A percentile compares a stretch with the other conserved stretches of the same genome.
Conservation (phyloP, 1,284 basidiomycete species). For the Ustilago tritici region DNA sequence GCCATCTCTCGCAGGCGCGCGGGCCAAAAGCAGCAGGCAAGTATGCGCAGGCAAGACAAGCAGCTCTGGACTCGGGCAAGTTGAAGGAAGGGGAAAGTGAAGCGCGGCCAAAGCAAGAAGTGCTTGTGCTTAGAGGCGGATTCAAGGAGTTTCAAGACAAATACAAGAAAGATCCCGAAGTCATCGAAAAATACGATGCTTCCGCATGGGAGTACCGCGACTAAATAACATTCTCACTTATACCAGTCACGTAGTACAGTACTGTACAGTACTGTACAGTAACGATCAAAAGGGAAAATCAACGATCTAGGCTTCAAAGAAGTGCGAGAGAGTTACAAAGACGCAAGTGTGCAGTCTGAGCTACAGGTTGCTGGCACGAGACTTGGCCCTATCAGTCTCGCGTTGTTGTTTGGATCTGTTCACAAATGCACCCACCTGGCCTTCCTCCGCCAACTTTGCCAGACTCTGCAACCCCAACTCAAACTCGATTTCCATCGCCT, state of each 20-base stretch:
- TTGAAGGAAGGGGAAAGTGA: slow-evolving; percentile 8
- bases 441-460: slow-evolving; percentile 31
- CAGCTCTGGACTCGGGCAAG: slow-evolving; percentile 31
- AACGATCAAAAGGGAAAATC: no score
- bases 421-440: slow-evolving; percentile 39
- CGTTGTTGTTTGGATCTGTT: slow-evolving; percentile 28
- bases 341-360: not conserved
- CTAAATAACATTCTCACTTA: slow-evolving; percentile 8
- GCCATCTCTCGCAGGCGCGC: slow-evolving; percentile 67
- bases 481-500: slow-evolving; percentile 43
- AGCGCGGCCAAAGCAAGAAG: slow-evolving; percentile 52
- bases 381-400: slow-evolving; percentile 24
- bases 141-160: slow-evolving; percentile 66
- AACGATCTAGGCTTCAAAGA: no score
- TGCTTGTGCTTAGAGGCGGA: slow-evolving; percentile 69
- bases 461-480: slow-evolving; percentile 37
- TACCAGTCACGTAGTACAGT: not conserved
- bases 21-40: slow-evolving; percentile 70
- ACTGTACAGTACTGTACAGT: not conserved
- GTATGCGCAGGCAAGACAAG: slow-evolving; percentile 65
- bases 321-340: not conserved
- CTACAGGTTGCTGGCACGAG: slow-evolving; percentile 34
- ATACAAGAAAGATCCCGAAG: slow-evolving; percentile 61
- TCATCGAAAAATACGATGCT: slow-evolving; percentile 68
- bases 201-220: slow-evolving; percentile 60